These are phyloP conservation scores for Lindgomyces ingoldianus DNA, from an alignment of 495 filamentous ascomycete species.

Conservation along the genomic window DNA sequence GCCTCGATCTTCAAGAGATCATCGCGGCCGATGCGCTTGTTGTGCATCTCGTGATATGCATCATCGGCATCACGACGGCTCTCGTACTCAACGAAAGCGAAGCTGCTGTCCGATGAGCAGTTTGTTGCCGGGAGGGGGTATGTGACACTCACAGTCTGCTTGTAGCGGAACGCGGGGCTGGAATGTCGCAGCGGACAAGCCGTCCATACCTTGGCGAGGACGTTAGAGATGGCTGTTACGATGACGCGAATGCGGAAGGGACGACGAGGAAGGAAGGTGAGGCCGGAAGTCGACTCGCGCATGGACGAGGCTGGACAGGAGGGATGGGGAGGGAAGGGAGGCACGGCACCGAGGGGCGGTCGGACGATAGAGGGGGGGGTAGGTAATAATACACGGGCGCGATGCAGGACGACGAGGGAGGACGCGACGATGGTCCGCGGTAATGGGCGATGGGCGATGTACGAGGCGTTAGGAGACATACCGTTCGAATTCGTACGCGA, in stretches of 20 bases:
- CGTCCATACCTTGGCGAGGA: constrained; percentile 78
- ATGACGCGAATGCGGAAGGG: constrained; percentile 15
- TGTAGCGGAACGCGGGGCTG: constrained; percentile 86
- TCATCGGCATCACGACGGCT: constrained; percentile 98
- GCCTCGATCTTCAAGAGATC: constrained; percentile 98
- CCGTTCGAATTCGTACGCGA: constrained; percentile 99
- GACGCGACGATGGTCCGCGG: constrained; percentile 16
- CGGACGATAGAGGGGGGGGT: not conserved
- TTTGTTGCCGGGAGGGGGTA: constrained; percentile 6
- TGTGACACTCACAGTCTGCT: constrained; percentile 81
- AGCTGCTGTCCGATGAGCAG: constrained; percentile 57
- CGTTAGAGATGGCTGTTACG: constrained; percentile 26
- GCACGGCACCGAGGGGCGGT: constrained; percentile 4
- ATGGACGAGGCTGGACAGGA: constrained; percentile 7
- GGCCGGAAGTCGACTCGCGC: not conserved
- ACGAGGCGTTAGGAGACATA: constrained; percentile 61
- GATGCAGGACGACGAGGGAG: constrained; percentile 39
- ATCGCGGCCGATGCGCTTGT: constrained; percentile 95
- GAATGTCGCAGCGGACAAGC: constrained; percentile 98
- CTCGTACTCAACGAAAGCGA: constrained; percentile 99
- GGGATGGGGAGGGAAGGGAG: too few relatives aligned
- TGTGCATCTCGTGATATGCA: constrained; percentile 99
- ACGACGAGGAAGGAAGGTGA: constrained; percentile 10
- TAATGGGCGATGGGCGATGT: constrained; percentile 22
- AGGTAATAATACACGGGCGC: not conserved